Conservation (phyloP, 2,329 filamentous ascomycete species). For the Seiridium cupressi region DNA sequence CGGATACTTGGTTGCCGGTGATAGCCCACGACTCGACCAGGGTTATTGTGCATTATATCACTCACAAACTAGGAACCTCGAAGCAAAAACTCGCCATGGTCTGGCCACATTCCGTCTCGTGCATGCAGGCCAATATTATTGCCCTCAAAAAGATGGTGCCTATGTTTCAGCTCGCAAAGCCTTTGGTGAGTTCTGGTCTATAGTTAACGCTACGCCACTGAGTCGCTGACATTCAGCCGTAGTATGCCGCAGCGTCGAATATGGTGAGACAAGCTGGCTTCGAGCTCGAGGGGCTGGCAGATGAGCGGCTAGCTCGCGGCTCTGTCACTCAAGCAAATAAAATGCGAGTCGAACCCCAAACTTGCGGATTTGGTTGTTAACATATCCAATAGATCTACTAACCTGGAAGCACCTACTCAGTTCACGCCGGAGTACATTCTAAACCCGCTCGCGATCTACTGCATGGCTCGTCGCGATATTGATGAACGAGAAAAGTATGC, state of each 20-base stretch:
- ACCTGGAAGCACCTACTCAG: not conserved
- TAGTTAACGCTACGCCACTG: not conserved
- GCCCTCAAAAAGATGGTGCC: slow-evolving; percentile 14
- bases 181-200: slow-evolving; percentile 7
- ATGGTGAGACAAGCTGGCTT: not conserved
- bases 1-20: slow-evolving; percentile 12
- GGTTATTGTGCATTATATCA: slow-evolving; percentile 12
- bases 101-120: slow-evolving; percentile 1
- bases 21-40: slow-evolving; percentile 12
- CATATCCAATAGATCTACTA: not conserved
- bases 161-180: slow-evolving; percentile 8
- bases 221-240: not conserved
- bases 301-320: not conserved
- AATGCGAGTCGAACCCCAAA: not conserved
- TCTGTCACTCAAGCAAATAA: not conserved
- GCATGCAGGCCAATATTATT: slow-evolving; percentile 9
- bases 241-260: not conserved
- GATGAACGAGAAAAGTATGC: not conserved
- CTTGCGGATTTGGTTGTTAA: not conserved
- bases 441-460: slow-evolving; percentile 9
- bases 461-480: slow-evolving; percentile 8
- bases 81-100: not conserved
- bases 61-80: not conserved
- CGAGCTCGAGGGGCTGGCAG: not conserved
- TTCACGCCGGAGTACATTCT: slow-evolving; percentile 7